Evolutionary conservation across 2,329 filamentous ascomycete genomes (phyloP), one percentile per base, ranked within the genome.

Genomic region (Fusarium annulatum): DNA sequence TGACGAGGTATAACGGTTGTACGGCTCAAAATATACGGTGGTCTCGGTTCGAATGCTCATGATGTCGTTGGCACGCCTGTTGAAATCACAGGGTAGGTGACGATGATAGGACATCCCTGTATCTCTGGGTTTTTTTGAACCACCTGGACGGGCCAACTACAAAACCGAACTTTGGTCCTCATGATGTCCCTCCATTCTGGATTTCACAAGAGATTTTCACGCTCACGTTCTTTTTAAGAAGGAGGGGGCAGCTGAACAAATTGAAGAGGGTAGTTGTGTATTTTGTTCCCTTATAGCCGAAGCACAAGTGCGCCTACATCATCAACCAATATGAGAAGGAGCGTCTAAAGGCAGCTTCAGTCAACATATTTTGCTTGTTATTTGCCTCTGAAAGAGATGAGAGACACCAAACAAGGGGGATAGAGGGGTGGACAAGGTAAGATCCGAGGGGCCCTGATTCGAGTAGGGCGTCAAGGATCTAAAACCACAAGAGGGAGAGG

Each of bases 1-100:
- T 23, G 36, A 33, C 21, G 46, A 38, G 21, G 53, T 23, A 39
- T 16, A 41, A n/a, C 5, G 33, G 38, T 39, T 55, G 48, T 34
- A 55, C 42, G 38, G 48, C 19, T 36, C 21, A 28, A 55, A 61
- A 68, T 43, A 49, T 49, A 10, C 45, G 12, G 28, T 36, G 34
- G 34, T 51, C 34, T 61, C 46, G 42, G 18, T 33, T 16, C 38
- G 39, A 41, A 28, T 46, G 64, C 23, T 33, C 28, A 26, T 51
- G 21, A 49, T 42, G 33, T 53, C 43, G 46, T 59, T 36, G 55
- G 30, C 55, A 59, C 10, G 19, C 26, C 21, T 43, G 28, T 30
- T 28, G 30, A 52, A 39, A 52, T 46, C 41, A 60, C 46, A 70
- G 52, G 67, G 59, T 69, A 65, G 52, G 65, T 38, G 42, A 61